A percentile compares a stretch with the other conserved stretches of the same genome.
phyloP scores from a whole-genome alignment of 2,329 filamentous ascomycete genomes.

The Ophiosphaerella herpotricha region DNA sequence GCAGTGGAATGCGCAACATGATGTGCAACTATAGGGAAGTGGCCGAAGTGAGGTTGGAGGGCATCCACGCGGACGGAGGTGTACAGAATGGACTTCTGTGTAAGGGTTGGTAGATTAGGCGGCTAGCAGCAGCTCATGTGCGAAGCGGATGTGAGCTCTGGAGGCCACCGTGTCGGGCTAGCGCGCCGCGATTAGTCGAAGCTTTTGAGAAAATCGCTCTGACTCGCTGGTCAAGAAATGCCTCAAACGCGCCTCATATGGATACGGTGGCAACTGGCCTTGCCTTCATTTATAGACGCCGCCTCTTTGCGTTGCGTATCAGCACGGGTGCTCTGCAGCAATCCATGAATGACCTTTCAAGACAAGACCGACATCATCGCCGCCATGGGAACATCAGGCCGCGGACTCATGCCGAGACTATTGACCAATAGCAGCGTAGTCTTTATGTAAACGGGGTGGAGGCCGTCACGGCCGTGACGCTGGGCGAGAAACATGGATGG shows the following conservation, averaged over 20 bases:
- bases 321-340: too few relatives aligned
- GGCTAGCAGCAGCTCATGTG: slow-evolving; percentile 16
- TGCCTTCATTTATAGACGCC: too few relatives aligned
- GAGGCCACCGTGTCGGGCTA: slow-evolving; percentile 24
- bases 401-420: not conserved
- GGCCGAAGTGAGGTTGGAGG: slow-evolving; percentile 25
- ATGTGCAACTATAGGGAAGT: slow-evolving; percentile 41
- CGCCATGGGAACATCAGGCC: not conserved
- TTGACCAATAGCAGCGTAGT: slow-evolving; percentile 16
- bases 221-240: slow-evolving; percentile 25
- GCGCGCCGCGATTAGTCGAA: slow-evolving; percentile 11
- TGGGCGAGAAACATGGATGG: slow-evolving; percentile 6
- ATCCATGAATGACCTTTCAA: not conserved
- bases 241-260: slow-evolving; percentile 15
- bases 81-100: slow-evolving; percentile 27
- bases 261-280: too few relatives aligned
- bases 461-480: slow-evolving; percentile 12
- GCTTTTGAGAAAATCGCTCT: slow-evolving; percentile 8
- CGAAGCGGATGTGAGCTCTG: slow-evolving; percentile 21
- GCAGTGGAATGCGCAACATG: slow-evolving; percentile 75
- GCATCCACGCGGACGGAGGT: slow-evolving; percentile 37
- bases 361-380: not conserved
- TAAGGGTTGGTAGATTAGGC: not conserved
- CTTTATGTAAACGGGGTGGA: slow-evolving; percentile 13
- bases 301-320: too few relatives aligned